phyloP scores from a whole-genome alignment of 2,329 filamentous ascomycete species.

The Fusarium palustre region DNA sequence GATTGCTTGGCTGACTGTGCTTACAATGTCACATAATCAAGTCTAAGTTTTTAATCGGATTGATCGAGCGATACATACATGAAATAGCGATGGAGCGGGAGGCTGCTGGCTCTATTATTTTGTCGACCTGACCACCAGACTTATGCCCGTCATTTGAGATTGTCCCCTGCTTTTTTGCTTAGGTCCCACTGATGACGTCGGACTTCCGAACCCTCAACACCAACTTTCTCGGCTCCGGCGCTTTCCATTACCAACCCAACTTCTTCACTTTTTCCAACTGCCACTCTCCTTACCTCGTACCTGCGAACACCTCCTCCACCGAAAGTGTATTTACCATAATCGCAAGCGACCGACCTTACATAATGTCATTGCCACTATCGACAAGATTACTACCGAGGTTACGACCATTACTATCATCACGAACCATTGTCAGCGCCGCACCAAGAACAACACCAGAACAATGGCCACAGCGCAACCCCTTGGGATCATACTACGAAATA shows the following conservation, averaged over 20 bases:
- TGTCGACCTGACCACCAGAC: neutral
- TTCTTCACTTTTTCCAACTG: slow-evolving; percentile 12
- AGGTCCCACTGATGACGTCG: slow-evolving; percentile 50
- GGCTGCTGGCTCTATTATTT: neutral
- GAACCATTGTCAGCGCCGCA: slow-evolving; percentile 48
- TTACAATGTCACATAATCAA: neutral
- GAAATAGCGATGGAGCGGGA: too few relatives aligned
- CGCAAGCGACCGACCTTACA: neutral
- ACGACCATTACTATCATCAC: slow-evolving; percentile 46
- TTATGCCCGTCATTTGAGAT: neutral
- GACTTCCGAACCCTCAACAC: slow-evolving; percentile 45
- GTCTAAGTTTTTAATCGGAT: neutral
- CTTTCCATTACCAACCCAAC: slow-evolving; percentile 21
- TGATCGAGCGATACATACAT: too few relatives aligned
- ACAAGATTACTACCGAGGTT: slow-evolving; percentile 49
- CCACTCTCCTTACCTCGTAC: neutral
- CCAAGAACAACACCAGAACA: slow-evolving; percentile 40
- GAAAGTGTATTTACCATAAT: neutral
- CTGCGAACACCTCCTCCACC: fast-evolving
- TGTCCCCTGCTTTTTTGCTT: neutral
- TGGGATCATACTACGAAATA: slow-evolving; percentile 70
- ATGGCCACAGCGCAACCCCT: slow-evolving; percentile 57
- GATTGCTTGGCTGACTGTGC: neutral
- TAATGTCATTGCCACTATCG: slow-evolving; percentile 52
- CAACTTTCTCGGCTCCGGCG: slow-evolving; percentile 38